phyloP scores from a whole-genome alignment of 371 early-diverging fungal genomes.

The Zychaea mexicana region DNA sequence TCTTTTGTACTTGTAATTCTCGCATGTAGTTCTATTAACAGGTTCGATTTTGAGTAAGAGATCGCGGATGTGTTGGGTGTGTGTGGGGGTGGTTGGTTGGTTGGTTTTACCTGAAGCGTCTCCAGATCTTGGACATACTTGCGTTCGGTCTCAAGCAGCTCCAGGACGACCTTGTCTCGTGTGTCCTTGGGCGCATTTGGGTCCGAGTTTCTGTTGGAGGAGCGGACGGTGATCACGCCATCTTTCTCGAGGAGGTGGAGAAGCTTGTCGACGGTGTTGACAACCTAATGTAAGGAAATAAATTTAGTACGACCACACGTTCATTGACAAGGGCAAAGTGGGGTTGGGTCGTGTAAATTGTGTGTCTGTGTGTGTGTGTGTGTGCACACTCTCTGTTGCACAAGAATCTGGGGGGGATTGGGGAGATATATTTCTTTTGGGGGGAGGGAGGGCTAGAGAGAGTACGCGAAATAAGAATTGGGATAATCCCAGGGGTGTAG shows the following conservation, averaged over 20 bases:
- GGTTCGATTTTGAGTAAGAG: background rate
- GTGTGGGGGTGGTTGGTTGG: background rate
- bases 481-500: no score
- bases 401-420: no score
- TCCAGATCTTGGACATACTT: slow-evolving; percentile 91
- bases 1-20: slow-evolving; percentile 53
- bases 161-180: slow-evolving; percentile 85
- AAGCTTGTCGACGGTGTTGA: slow-evolving; percentile 72
- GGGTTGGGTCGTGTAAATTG: background rate
- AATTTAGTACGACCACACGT: background rate
- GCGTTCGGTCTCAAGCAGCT: slow-evolving; percentile 93
- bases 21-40: slow-evolving; percentile 52
- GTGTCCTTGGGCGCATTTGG: slow-evolving; percentile 73
- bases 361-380: no score
- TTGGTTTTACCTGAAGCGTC: slow-evolving; percentile 64
- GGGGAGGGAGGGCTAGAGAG: no score
- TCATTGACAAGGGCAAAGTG: background rate
- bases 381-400: no score
- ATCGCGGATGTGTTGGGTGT: no score
- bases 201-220: slow-evolving; percentile 49
- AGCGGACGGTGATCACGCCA: slow-evolving; percentile 59
- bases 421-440: no score
- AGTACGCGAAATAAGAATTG: no score
- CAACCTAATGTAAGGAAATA: slow-evolving; percentile 28
- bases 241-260: slow-evolving; percentile 68